Evolutionary conservation across 139 green algal species (phyloP).

Genomic region (Pseudopediastrum boryanum): DNA sequence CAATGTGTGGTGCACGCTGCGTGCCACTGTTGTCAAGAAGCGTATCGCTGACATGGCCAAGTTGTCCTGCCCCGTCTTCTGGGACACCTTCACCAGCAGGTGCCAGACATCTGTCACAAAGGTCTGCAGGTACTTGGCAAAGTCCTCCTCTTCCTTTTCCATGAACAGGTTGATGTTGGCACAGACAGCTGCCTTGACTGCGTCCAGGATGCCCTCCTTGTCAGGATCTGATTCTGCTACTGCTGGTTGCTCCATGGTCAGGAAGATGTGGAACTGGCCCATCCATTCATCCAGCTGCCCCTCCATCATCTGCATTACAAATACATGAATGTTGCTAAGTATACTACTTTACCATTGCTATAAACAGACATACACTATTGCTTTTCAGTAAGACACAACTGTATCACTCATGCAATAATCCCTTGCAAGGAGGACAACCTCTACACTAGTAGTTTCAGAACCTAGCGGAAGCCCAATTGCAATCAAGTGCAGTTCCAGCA

Average conservation of each 20-base stretch:
- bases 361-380: too few relatives aligned
- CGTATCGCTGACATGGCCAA: constrained; percentile 81
- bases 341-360: too few relatives aligned
- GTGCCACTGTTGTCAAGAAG: constrained; percentile 88
- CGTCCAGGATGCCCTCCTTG: constrained; percentile 72
- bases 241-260: constrained; percentile 69
- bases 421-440: too few relatives aligned
- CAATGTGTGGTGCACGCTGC: constrained; percentile 82
- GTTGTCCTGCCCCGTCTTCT: constrained; percentile 74
- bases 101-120: constrained; percentile 89
- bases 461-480: too few relatives aligned
- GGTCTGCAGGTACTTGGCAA: constrained; percentile 83
- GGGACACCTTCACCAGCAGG: constrained; percentile 79
- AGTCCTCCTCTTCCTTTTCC: constrained; percentile 97
- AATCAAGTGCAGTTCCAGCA: too few relatives aligned
- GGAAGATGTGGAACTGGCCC: constrained; percentile 78
- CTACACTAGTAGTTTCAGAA: too few relatives aligned
- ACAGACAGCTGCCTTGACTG: constrained; percentile 72
- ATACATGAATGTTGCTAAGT: neutral
- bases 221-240: constrained; percentile 62
- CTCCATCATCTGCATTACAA: constrained; percentile 80
- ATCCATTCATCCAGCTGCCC: constrained; percentile 91
- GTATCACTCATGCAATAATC: too few relatives aligned
- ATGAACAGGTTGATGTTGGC: constrained; percentile 81
- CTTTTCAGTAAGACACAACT: too few relatives aligned